phyloP scores from a whole-genome alignment of 768 basidiomycete species.

The Sporobolomyces roseus region DNA sequence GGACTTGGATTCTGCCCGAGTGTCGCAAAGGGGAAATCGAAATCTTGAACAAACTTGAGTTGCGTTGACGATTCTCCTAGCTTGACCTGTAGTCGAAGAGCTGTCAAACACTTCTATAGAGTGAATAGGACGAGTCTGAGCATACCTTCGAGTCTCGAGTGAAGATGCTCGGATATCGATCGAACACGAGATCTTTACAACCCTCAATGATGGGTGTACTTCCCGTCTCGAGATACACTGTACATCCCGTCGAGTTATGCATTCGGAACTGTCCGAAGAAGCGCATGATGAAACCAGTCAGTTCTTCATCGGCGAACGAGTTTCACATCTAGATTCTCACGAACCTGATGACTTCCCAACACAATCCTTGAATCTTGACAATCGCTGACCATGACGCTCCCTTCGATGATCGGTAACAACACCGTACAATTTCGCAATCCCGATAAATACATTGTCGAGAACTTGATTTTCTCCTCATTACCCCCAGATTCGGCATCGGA shows the following conservation, averaged over 20 bases:
- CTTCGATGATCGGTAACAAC: slow-evolving; percentile 62
- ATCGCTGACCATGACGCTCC: slow-evolving; percentile 70
- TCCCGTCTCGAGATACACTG: slow-evolving; percentile 63
- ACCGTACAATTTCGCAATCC: slow-evolving; percentile 62
- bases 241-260: slow-evolving; percentile 65
- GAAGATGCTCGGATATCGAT: slow-evolving; percentile 56
- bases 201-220: slow-evolving; percentile 80
- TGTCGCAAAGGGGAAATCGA: slow-evolving; percentile 35
- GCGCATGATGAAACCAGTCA: no score
- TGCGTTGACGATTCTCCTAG: neutral
- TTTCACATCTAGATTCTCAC: no score
- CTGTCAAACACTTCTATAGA: no score
- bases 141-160: neutral
- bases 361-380: slow-evolving; percentile 63
- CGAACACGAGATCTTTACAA: slow-evolving; percentile 62
- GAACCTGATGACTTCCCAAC: slow-evolving; percentile 76
- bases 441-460: slow-evolving; percentile 62
- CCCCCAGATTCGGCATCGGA: neutral
- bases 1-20: neutral
- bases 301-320: no score
- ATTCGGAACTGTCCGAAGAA: slow-evolving; percentile 67
- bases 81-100: no score
- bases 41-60: slow-evolving; percentile 34
- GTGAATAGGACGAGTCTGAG: no score
- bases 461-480: neutral